These are phyloP conservation scores for Acer campestre DNA, from an alignment of 345 rosid species.

Conservation along the genomic window DNA sequence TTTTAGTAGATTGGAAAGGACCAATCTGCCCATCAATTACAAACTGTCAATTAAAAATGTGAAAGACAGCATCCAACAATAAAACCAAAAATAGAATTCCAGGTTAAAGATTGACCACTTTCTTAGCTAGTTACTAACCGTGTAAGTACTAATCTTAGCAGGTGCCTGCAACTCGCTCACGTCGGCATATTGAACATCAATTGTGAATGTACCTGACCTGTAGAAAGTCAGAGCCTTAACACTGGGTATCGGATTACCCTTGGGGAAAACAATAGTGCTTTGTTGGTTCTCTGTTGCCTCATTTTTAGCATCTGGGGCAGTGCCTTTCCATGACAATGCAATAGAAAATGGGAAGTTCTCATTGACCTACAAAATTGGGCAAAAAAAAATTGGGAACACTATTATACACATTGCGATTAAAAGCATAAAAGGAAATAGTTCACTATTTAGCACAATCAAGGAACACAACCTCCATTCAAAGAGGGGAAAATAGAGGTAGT, in stretches of 20 bases:
- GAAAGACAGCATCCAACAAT: not conserved
- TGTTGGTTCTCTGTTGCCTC: constrained; percentile 73
- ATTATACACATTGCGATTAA: no score
- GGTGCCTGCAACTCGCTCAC: constrained; percentile 63
- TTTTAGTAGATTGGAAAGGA: constrained; percentile 77
- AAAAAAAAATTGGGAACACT: not conserved
- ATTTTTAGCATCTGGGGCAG: constrained; percentile 61
- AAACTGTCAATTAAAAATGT: constrained; percentile 17
- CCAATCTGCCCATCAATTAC: constrained; percentile 59
- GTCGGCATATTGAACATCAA: constrained; percentile 81
- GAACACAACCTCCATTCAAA: not conserved
- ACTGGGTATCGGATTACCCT: constrained; percentile 88
- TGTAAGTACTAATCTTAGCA: constrained; percentile 78
- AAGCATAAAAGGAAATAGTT: not conserved
- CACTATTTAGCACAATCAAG: not conserved
- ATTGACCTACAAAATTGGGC: constrained; percentile 49
- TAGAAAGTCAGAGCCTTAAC: constrained; percentile 83
- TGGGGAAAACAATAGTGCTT: constrained; percentile 75
- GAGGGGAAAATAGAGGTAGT: not conserved
- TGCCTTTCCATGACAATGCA: constrained; percentile 81
- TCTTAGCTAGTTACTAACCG: constrained; percentile 38
- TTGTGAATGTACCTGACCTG: constrained; percentile 70
- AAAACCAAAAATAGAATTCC: not conserved
- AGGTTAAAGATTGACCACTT: not conserved
- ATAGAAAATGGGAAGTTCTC: constrained; percentile 88